Percentiles rank a stretch among this genome's conserved stretches.
phyloP scores from a whole-genome alignment of 1,139 yeast species.

The Cylindricascospora bacillispora region DNA sequence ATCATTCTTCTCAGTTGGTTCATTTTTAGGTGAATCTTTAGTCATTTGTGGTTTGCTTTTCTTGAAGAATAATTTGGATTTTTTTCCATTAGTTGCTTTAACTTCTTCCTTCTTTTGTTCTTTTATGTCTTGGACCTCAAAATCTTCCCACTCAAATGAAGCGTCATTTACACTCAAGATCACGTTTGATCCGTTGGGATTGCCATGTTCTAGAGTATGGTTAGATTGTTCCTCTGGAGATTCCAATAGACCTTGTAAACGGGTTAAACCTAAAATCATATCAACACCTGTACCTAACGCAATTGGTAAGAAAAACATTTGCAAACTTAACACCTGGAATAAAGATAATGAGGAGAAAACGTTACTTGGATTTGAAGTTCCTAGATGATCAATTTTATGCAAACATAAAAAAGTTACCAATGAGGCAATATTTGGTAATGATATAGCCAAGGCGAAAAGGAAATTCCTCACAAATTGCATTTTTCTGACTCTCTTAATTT shows the following conservation, averaged over 20 bases:
- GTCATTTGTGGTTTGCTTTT: slow-evolving; percentile 14
- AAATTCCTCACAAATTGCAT: slow-evolving; percentile 48
- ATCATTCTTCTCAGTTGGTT: slow-evolving; percentile 12
- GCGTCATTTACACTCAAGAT: slow-evolving; percentile 43
- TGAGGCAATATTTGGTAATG: slow-evolving; percentile 56
- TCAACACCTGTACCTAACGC: slow-evolving; percentile 50
- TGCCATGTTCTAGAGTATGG: slow-evolving; percentile 1
- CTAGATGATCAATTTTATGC: slow-evolving; percentile 38
- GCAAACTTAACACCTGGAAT: slow-evolving; percentile 59
- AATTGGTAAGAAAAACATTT: slow-evolving; percentile 54
- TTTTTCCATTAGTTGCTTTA: slow-evolving; percentile 6
- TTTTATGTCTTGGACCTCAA: slow-evolving; percentile 24
- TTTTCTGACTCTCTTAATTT: slow-evolving; percentile 34
- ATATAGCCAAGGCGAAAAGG: slow-evolving; percentile 43
- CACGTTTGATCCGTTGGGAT: slow-evolving; percentile 7
- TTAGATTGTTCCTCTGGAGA: slow-evolving; percentile 25
- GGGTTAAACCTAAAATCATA: slow-evolving; percentile 49
- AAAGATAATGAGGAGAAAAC: slow-evolving; percentile 74
- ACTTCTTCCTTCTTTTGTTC: slow-evolving; percentile 23
- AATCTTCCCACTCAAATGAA: slow-evolving; percentile 55
- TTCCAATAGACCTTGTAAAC: slow-evolving; percentile 44
- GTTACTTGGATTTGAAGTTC: slow-evolving; percentile 43
- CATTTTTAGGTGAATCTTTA: slow-evolving; percentile 13
- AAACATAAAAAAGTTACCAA: slow-evolving; percentile 62
- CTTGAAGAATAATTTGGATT: slow-evolving; percentile 7